Percentiles rank a stretch among this genome's conserved stretches.
These are phyloP conservation scores for Aspergillus caelatus DNA, from an alignment of 2,329 filamentous ascomycete genomes.

Conservation along the genomic window DNA sequence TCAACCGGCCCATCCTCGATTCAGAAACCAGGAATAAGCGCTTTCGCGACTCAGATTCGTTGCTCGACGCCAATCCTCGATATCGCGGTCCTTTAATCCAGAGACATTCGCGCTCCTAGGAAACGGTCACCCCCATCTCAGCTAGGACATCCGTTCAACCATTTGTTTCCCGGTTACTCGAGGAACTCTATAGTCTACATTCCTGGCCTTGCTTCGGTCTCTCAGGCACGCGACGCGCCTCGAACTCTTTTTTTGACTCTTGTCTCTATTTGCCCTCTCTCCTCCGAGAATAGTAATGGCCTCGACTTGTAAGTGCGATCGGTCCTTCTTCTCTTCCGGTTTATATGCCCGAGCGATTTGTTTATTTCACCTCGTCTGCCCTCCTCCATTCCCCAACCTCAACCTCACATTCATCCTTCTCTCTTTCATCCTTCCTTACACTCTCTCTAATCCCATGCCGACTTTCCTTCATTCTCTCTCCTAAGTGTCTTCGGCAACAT, in stretches of 20 bases:
- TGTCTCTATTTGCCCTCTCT: constrained; percentile 19
- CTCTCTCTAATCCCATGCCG: constrained; percentile 15
- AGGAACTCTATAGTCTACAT: constrained; percentile 43
- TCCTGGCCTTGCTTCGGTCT: constrained; percentile 44
- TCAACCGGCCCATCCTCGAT: constrained; percentile 7
- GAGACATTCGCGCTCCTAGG: constrained; percentile 26
- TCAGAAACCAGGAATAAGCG: constrained; percentile 14
- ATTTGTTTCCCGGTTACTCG: constrained; percentile 35
- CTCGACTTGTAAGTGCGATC: constrained; percentile 42
- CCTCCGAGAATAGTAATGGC: constrained; percentile 37
- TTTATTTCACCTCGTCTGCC: constrained; percentile 45
- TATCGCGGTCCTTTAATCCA: constrained; percentile 19
- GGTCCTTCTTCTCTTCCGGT: constrained; percentile 25
- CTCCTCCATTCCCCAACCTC: constrained; percentile 34
- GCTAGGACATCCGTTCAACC: constrained; percentile 9
- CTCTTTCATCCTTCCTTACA: constrained; percentile 21
- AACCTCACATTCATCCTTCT: constrained; percentile 29
- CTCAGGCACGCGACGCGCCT: constrained; percentile 43
- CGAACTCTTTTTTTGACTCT: constrained; percentile 19
- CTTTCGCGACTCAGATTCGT: constrained; percentile 20
- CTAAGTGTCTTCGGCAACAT: constrained; percentile 13
- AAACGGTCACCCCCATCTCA: constrained; percentile 13
- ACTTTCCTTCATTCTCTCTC: constrained; percentile 27
- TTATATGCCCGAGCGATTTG: constrained; percentile 37
- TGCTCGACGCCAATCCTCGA: constrained; percentile 18